These are phyloP conservation scores for Anethum foeniculum DNA, from an alignment of 140 eudicot genomes.

Conservation along the genomic window DNA sequence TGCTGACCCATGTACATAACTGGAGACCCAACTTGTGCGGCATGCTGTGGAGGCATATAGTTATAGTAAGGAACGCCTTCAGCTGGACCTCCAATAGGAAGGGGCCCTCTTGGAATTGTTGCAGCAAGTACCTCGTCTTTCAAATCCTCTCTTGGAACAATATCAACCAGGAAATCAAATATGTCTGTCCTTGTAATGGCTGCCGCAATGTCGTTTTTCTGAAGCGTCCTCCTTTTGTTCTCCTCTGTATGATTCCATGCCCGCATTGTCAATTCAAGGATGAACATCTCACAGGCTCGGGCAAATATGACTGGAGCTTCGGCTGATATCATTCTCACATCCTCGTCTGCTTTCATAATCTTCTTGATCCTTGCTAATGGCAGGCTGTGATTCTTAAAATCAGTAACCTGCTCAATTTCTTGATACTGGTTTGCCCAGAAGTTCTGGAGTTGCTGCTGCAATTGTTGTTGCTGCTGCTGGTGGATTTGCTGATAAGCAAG, in stretches of 20 bases:
- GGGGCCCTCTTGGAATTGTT: slow-evolving; percentile 9
- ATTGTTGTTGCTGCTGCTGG: slow-evolving; percentile 15
- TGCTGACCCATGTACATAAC: slow-evolving; percentile 9
- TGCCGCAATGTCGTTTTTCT: slow-evolving; percentile 12
- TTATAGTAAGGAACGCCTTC: slow-evolving; percentile 17
- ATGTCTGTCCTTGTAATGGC: slow-evolving; percentile 37
- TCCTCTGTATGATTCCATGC: slow-evolving; percentile 16
- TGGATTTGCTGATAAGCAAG: slow-evolving; percentile 39
- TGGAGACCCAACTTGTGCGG: slow-evolving; percentile 5
- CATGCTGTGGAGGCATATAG: slow-evolving; percentile 8
- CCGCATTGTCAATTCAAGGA: slow-evolving; percentile 11
- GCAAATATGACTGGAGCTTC: slow-evolving; percentile 17
- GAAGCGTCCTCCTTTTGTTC: slow-evolving; percentile 14
- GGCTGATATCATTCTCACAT: slow-evolving; percentile 14
- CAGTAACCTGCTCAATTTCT: slow-evolving; percentile 13
- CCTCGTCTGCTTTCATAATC: slow-evolving; percentile 18
- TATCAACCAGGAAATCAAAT: slow-evolving; percentile 45
- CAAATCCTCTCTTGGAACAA: slow-evolving; percentile 34
- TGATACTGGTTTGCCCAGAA: slow-evolving; percentile 14
- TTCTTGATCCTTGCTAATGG: slow-evolving; percentile 46
- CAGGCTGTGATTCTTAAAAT: slow-evolving; percentile 24
- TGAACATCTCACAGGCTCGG: slow-evolving; percentile 16
- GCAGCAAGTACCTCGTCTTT: slow-evolving; percentile 12
- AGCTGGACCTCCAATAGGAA: slow-evolving; percentile 10
- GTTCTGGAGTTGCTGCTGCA: slow-evolving; percentile 13